Evolutionary conservation across 306 rosid genomes (phyloP), one percentile per base, ranked within the genome.

Genomic region (Vigna mungo): DNA sequence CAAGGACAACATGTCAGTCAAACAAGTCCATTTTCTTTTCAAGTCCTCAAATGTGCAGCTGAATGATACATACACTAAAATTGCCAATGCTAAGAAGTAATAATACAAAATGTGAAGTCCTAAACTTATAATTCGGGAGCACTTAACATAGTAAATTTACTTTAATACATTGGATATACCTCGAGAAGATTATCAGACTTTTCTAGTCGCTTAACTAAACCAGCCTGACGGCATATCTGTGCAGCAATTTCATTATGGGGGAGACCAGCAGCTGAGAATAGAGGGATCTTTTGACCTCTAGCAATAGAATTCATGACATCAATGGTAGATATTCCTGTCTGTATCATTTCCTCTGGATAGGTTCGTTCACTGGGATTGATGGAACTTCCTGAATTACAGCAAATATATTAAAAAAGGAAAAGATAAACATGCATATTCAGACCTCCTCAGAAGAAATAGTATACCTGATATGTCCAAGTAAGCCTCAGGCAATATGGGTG

Each of bases 231-330:
- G 85, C 99, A 95, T 74, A 95, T 95, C 86, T 95, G 99, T 51
- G 99, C 99, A 76, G 99, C 99, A 39, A 95, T 95, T 89, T 95
- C 99, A 80, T 92, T 95, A 81, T 95, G 99, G 44, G 99, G 99
- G 84, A 95, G 99, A 85, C 98, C 99, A 47, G 99, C 97, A 91
- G 99, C 99, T 23, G 99, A 95, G 83, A 95, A 95, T 55, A 92
- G 97, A 44, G 99, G 99, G 72, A 95, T 95, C 89, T 95, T 95
- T 78, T 95, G 99, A 83, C 99, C 99, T 89, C 99, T 88, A 53
- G 99, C 98, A 86, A 95, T 95, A 81, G 99, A 95, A 78, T 95
- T 95, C 99, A 95, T 95, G 80, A 92, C 99, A 86, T 95, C 99
- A 64, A 95, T 92, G 37, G 99, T 95, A 51, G 99, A 95, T 82